phyloP scores from a whole-genome alignment of 2,329 filamentous ascomycete species.

The Meredithiella fracta region DNA sequence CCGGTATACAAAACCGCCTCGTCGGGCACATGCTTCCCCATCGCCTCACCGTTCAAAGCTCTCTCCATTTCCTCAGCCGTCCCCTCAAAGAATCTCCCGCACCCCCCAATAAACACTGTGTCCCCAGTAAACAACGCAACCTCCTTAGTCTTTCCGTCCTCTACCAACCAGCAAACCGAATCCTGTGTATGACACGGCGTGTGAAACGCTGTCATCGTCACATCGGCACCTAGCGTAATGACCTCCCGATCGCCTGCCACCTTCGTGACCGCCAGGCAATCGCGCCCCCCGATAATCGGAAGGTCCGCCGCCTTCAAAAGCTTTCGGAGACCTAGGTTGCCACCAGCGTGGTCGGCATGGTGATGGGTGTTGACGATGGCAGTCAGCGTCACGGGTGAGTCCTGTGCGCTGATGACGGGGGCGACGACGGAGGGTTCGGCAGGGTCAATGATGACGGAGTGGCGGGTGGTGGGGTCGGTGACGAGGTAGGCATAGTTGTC shows the following conservation, averaged over 20 bases:
- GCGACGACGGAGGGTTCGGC: conserved; percentile 59
- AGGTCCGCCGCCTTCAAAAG: conserved; percentile 40
- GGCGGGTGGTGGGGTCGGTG: conserved; percentile 60
- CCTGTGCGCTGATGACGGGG: conserved; percentile 38
- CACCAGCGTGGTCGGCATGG: conserved; percentile 87
- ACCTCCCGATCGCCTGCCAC: conserved; percentile 60
- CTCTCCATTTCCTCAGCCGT: conserved; percentile 80
- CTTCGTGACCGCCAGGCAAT: conserved; percentile 64
- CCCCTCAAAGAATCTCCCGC: conserved; percentile 92
- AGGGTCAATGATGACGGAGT: conserved; percentile 65
- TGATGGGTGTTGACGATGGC: conserved; percentile 95
- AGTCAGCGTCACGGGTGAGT: conserved; percentile 55
- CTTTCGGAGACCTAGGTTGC: conserved; percentile 46
- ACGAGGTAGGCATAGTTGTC: conserved; percentile 82
- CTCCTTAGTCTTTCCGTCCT: conserved; percentile 47
- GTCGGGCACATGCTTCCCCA: conserved; percentile 48
- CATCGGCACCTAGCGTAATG: conserved; percentile 57
- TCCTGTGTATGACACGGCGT: conserved; percentile 97
- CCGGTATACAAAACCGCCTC: conserved; percentile 89
- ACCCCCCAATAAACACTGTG: conserved; percentile 87
- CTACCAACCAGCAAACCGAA: conserved; percentile 87
- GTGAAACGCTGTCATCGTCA: conserved; percentile 59
- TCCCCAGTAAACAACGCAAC: conserved; percentile 88
- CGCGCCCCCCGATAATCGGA: conserved; percentile 71
- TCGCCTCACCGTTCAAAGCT: conserved; percentile 75